These are phyloP conservation scores for Euphorbia corollata DNA, from an alignment of 441 rosid genomes.

Conservation along the genomic window DNA sequence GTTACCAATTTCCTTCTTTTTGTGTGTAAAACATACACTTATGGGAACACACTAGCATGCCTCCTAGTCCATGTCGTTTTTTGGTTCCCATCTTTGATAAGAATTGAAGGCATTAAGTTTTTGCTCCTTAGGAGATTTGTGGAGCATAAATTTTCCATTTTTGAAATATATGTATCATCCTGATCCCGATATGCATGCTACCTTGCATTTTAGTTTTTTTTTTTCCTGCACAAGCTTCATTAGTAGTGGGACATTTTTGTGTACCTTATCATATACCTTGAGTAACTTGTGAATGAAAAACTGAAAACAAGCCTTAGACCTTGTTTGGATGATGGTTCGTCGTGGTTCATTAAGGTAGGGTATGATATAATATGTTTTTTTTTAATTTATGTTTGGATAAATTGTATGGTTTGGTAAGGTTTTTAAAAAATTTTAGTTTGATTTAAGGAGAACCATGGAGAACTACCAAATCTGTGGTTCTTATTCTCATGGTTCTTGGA, in stretches of 20 bases:
- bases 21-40: conserved; percentile 10
- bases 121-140: background rate
- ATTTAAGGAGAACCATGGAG: too few species aligned
- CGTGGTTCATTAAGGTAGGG: too few species aligned
- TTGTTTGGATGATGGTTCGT: too few species aligned
- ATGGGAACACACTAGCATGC: background rate
- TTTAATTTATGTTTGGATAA: too few species aligned
- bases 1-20: conserved; percentile 31
- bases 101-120: background rate
- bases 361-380: too few species aligned
- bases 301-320: too few species aligned
- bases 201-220: background rate
- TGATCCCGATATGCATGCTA: background rate
- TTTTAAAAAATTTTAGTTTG: too few species aligned
- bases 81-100: conserved; percentile 7
- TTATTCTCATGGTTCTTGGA: too few species aligned
- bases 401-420: too few species aligned
- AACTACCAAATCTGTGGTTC: too few species aligned
- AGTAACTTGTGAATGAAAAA: background rate
- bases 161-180: background rate
- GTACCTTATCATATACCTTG: background rate
- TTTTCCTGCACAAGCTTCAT: background rate
- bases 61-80: background rate
- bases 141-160: background rate
- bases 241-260: background rate